Evolutionary conservation across 73 alveolate species (phyloP).

Genomic region (Uronychia setigera): DNA sequence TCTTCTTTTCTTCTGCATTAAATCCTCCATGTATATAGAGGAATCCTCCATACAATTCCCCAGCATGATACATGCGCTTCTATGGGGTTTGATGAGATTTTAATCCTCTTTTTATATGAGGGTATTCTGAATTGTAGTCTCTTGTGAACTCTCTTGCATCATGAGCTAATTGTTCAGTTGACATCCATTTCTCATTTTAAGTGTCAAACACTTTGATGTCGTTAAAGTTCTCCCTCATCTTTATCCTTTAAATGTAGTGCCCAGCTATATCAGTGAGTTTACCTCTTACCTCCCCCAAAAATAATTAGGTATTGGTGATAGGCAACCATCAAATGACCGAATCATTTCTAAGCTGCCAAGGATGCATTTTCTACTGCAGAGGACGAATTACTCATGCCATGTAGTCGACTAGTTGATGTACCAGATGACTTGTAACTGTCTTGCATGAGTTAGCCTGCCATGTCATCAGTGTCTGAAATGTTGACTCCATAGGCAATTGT

Average conservation of each 20-base stretch:
- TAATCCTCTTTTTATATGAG: neutral
- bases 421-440: neutral
- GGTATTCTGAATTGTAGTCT: neutral
- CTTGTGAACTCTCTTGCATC: neutral
- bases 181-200: neutral
- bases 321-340: neutral
- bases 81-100: neutral
- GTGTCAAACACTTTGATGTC: neutral
- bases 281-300: neutral
- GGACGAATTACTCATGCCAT: neutral
- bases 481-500: neutral
- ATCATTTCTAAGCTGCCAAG: neutral
- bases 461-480: neutral
- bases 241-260: neutral
- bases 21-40: neutral
- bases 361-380: neutral
- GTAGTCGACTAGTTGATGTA: neutral
- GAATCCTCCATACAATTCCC: neutral
- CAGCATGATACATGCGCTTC: neutral
- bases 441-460: neutral
- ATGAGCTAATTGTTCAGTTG: neutral
- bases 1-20: neutral
- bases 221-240: neutral
- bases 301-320: neutral
- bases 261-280: neutral